A percentile compares a stretch with the other conserved stretches of the same genome.
Conservation (phyloP, 495 filamentous ascomycete species). For the Beverwykella pulmonaria region DNA sequence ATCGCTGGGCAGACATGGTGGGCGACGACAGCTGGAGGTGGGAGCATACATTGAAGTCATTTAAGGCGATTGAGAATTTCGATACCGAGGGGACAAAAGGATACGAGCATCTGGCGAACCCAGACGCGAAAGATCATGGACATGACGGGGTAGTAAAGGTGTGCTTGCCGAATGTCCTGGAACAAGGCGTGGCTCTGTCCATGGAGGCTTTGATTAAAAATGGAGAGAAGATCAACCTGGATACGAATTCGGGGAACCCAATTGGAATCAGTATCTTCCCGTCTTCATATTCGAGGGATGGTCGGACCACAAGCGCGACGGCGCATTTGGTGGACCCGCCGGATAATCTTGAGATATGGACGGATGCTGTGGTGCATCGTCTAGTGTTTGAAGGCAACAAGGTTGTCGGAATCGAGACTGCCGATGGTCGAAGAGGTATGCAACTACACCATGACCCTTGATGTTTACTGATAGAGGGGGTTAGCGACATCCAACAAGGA, state of each 20-base stretch:
- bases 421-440: conserved; percentile 31
- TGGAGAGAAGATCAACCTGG: conserved; percentile 30
- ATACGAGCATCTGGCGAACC: conserved; percentile 28
- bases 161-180: conserved; percentile 21
- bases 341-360: conserved; percentile 32
- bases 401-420: conserved; percentile 28
- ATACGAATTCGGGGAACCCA: conserved; percentile 33
- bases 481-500: conserved; percentile 30
- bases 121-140: conserved; percentile 25
- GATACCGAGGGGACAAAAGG: conserved; percentile 3
- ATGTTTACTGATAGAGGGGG: not conserved
- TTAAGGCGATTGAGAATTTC: conserved; percentile 31
- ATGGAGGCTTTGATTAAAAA: conserved; percentile 25
- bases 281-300: conserved; percentile 10
- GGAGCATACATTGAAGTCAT: conserved; percentile 26
- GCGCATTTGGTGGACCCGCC: conserved; percentile 31
- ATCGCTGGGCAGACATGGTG: conserved; percentile 32
- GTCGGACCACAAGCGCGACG: conserved; percentile 34
- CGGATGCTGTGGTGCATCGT: conserved; percentile 16
- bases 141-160: conserved; percentile 26
- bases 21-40: conserved; percentile 36
- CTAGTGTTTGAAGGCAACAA: conserved; percentile 23
- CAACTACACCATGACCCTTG: not conserved
- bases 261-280: conserved; percentile 32
- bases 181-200: conserved; percentile 7